Evolutionary conservation across 2,329 filamentous ascomycete species (phyloP), one percentile per base, ranked within the genome.

Genomic region (Neopestalotiopsis rosae): DNA sequence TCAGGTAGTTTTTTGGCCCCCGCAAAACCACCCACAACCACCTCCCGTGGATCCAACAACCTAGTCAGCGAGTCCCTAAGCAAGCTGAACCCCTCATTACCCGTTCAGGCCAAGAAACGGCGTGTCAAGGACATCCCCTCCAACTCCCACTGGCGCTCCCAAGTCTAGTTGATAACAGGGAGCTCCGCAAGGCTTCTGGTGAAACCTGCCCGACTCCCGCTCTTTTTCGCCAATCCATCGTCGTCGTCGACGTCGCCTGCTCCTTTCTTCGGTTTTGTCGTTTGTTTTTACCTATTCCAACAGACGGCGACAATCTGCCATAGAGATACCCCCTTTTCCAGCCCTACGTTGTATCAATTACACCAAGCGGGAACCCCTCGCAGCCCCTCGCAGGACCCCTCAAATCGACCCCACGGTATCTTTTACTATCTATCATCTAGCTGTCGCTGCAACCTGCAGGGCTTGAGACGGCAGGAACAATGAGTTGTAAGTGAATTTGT

Each of bases 81-180:
- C 24, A 34, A 38, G 30, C 45, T 34, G 34, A 61, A 61, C 65
- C 65, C 65, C 65, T 67, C 65, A 67, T 67, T 67, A 20, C 65
- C 65, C 30, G 52, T 67, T 67, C 56, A 59, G 38, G 65, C 65
- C 63, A 66, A 66, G 63, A 66, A 66, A 66, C 63, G 28, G 63
- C 49, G 45, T 38, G 34, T 52, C 45, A 52, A 52, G 45, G 45
- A 52, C 45, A 52, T 66, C 63, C 63, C 28, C 63, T 57, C 49
- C 45, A 65, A 28, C n/a, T 30, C 20, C 34, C 9, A 49, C 42
- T 38, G 59, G n/a, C 61, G 34, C 40, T 32, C 61, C 24, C 20
- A 49, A 38, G 28, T 12, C 14, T 52, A 52, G n/a, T 58, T 24
- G 24, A 49, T 17, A 66, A 45, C 20, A 38, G 63, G 34, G 49